phyloP scores from a whole-genome alignment of 495 filamentous ascomycete species.

The Endocarpon pusillum region DNA sequence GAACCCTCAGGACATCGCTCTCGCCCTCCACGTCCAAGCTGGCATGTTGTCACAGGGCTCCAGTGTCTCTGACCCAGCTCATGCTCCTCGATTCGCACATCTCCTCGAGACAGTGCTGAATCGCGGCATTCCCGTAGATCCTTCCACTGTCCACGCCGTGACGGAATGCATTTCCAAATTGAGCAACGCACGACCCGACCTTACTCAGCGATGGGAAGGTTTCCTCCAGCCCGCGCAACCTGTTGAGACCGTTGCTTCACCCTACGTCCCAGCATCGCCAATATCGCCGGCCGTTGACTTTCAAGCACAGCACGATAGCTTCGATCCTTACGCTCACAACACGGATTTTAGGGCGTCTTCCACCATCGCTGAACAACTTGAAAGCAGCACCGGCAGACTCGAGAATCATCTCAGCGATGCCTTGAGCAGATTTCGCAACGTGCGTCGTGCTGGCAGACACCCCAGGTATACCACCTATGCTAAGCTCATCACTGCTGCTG shows the following conservation, averaged over 20 bases:
- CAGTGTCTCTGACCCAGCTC: conserved; percentile 30
- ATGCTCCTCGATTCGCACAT: conserved; percentile 42
- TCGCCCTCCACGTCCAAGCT: conserved; percentile 47
- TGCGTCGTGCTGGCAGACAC: conserved; percentile 79
- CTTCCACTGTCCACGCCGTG: conserved; percentile 32
- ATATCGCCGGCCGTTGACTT: conserved; percentile 22
- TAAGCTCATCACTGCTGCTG: conserved; percentile 81
- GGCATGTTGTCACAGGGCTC: conserved; percentile 35
- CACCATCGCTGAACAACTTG: conserved; percentile 73
- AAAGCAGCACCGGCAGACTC: conserved; percentile 48
- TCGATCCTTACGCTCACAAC: conserved; percentile 74
- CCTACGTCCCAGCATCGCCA: conserved; percentile 22
- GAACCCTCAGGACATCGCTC: conserved; percentile 35
- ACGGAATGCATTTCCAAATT: conserved; percentile 40
- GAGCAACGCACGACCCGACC: conserved; percentile 33
- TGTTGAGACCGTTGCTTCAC: conserved; percentile 18
- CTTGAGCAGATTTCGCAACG: conserved; percentile 68
- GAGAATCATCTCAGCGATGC: conserved; percentile 63
- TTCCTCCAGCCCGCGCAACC: conserved; percentile 27
- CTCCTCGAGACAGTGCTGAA: conserved; percentile 37
- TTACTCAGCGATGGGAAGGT: conserved; percentile 40
- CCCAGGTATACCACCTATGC: conserved; percentile 91
- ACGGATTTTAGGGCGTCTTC: conserved; percentile 87
- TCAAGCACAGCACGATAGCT: conserved; percentile 53
- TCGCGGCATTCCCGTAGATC: conserved; percentile 30